Percentiles rank a stretch among this genome's conserved stretches.
These are phyloP conservation scores for Canna indica DNA, from an alignment of 176 grass and related monocot genomes.

Conservation along the genomic window DNA sequence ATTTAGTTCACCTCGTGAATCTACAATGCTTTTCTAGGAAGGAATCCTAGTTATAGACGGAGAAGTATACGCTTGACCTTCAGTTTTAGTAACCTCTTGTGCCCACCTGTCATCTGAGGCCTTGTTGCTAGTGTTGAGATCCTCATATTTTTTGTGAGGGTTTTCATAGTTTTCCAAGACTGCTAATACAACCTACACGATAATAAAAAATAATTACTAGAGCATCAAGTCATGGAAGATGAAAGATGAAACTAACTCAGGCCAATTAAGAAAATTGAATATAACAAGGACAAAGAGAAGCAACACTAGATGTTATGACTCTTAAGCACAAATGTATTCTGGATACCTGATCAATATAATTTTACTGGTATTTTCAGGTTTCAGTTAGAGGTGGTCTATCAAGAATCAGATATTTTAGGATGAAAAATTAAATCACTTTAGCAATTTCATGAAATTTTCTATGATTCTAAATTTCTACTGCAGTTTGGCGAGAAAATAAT, in stretches of 20 bases:
- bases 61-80: slow-evolving; percentile 39
- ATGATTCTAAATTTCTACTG: too few relatives aligned
- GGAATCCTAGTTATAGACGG: slow-evolving; percentile 44
- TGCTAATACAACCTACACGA: slow-evolving; percentile 65
- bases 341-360: not conserved
- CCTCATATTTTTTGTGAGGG: slow-evolving; percentile 49
- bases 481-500: too few relatives aligned
- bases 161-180: slow-evolving; percentile 82
- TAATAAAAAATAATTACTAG: not conserved
- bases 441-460: too few relatives aligned
- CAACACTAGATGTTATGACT: not conserved
- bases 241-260: not conserved
- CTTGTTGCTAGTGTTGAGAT: slow-evolving; percentile 26
- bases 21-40: slow-evolving; percentile 78
- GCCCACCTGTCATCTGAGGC: slow-evolving; percentile 41
- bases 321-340: not conserved
- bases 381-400: too few relatives aligned
- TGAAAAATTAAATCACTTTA: too few relatives aligned
- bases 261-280: not conserved
- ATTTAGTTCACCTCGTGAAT: slow-evolving; percentile 18
- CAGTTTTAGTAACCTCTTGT: slow-evolving; percentile 58
- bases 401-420: too few relatives aligned
- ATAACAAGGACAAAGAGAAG: not conserved
- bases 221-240: not conserved
- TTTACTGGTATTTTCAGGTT: not conserved